These are phyloP conservation scores for Parastagonospora avenae DNA, from an alignment of 2,329 filamentous ascomycete genomes.

Conservation along the genomic window DNA sequence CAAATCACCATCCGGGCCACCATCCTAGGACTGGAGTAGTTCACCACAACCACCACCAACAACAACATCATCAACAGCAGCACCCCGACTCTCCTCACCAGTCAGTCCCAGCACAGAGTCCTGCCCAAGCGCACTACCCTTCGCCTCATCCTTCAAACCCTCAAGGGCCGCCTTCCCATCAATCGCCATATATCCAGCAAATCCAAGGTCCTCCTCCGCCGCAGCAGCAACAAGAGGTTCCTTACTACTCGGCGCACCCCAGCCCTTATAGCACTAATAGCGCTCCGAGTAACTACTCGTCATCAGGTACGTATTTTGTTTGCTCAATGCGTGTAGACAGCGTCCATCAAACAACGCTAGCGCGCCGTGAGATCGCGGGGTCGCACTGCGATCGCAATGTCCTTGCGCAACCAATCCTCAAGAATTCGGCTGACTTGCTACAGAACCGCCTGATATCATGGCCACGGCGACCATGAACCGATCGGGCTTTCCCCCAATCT, in stretches of 20 bases:
- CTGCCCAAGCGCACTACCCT: conserved; percentile 65
- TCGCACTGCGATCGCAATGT: background rate
- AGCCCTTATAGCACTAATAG: conserved; percentile 84
- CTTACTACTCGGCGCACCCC: conserved; percentile 78
- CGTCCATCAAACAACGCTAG: conserved; percentile 12
- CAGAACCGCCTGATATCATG: conserved; percentile 76
- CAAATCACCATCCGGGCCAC: conserved; percentile 63
- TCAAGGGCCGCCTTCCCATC: conserved; percentile 56
- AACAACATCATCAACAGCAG: conserved; percentile 48
- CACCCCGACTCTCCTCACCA: conserved; percentile 69
- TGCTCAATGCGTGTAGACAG: conserved; percentile 5
- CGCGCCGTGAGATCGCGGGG: conserved; percentile 8
- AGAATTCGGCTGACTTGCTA: conserved; percentile 58
- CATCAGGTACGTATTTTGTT: conserved; percentile 57
- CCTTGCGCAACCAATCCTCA: background rate
- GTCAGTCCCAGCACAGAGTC: conserved; percentile 63
- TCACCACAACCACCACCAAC: conserved; percentile 53
- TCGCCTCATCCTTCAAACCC: conserved; percentile 69
- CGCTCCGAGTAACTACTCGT: conserved; percentile 81
- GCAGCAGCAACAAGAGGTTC: conserved; percentile 69
- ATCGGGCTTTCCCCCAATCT: conserved; percentile 77
- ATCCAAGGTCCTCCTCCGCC: conserved; percentile 67
- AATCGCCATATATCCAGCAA: conserved; percentile 69
- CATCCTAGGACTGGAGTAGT: conserved; percentile 75
- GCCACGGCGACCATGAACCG: conserved; percentile 70